Evolutionary conservation across 129 eudicot species (phyloP), one percentile per base, ranked within the genome.

Genomic region (Silybum marianum): DNA sequence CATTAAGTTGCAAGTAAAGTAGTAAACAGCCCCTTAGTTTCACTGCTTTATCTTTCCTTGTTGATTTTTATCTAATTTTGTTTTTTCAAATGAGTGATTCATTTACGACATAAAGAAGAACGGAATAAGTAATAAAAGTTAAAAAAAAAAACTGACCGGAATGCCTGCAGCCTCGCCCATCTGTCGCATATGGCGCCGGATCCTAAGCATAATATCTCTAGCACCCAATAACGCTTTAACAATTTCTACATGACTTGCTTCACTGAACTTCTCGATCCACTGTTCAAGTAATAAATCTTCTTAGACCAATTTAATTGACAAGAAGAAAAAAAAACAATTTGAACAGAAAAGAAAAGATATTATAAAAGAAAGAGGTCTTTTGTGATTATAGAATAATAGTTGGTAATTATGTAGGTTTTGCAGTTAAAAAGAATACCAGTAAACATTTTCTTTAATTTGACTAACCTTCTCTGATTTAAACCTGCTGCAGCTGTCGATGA

Each of bases 161-260:
- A 94, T 88, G 84, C 98, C 97, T 21, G 97, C 97, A 87, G 94
- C 96, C 76, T 94, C 92, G 21, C 98, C 98, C 98, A 94, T 94
- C 73, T 78, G 90, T 68, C 90, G 89, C 98, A 94, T 92, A 81
- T 86, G 89, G 86, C 34, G 65, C 73, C 97, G 86, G 85, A 94
- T 92, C 42, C 24, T 86, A 71, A 90, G 96, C 97, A 94, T 94
- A 34, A 89, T 88, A 82, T 88, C 90, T 85, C 97, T 87, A 71
- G 98, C 92, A 62, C 88, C 97, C 84, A 90, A 58, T 42, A 94
- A 68, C 51, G 93, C 92, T 79, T 79, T 84, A 46, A 94, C 89
- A 62, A 94, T 79, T 78, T 89, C 93, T 85, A 84, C 39, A 82
- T 91, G 88, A 75, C 78, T 80, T 80, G 90, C 83, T 86, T 86